Evolutionary conservation across 208 protist species (phyloP), one percentile per base, ranked within the genome.

Genomic region (Trypanosoma melophagium): DNA sequence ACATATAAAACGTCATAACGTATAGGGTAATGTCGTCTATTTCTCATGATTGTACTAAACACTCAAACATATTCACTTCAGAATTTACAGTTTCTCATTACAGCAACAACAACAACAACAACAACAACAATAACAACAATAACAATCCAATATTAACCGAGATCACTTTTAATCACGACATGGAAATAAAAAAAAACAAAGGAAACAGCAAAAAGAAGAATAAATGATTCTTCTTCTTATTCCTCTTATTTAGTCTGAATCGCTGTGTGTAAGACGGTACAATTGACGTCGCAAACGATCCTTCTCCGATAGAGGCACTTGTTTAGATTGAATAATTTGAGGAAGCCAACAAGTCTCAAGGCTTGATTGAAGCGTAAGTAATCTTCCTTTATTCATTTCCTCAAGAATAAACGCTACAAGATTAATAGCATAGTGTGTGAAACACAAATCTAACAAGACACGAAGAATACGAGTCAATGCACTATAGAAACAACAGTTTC

Each of bases 331-430:
- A 13, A 77, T 31, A 25, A 95, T 22, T 13, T 75, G 65, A n/a
- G 86, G 81, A 24, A 95, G 72, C 65, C 78, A 71, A n/a, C 57
- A 41, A 0, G 40, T 16, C 62, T 91, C 81, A 17, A 91, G 65
- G 44, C 77, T 63, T 19, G 58, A 49, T 8, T 82, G 74, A 22
- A 93, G 52, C 35, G 79, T 77, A 17, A 79, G 41, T n/a, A 95
- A 72, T 3, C 87, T 77, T 12, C 62, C 79, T 24, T 66, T 64
- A 8, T 14, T 40, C 74, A 95, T 89, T 73, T 95, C 86, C 63
- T 95, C 90, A 45, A 95, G 31, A 13, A 92, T 38, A 74, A 95
- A 95, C 35, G 89, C 84, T n/a, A 92, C 78, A 0, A 96, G 77
- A 10, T 86, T 84, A 21, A 90, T 78, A 1, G 82, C 85, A 54